Evolutionary conservation across 202 grass and related monocot genomes (phyloP).

Genomic region (Schoenoplectus triqueter): DNA sequence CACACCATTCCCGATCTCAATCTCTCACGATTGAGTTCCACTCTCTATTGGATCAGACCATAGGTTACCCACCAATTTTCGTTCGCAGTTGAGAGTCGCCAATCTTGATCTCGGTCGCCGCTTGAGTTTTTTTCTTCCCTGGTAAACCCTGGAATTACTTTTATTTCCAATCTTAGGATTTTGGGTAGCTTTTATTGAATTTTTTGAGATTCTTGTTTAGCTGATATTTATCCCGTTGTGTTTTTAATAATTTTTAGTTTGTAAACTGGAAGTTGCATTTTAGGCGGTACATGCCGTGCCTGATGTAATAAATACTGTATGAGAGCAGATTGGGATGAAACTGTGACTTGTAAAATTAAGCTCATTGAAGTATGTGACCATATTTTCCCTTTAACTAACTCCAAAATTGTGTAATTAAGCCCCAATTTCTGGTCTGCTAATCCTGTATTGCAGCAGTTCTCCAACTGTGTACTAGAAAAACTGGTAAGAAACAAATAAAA

Average conservation of each 20-base stretch:
- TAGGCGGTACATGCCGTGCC: neutral
- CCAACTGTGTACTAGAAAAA: neutral
- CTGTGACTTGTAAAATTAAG: neutral
- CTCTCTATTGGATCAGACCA: no score
- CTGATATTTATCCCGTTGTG: no score
- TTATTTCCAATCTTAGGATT: neutral
- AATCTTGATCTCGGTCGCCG: neutral
- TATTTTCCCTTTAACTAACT: no score
- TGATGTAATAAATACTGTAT: neutral
- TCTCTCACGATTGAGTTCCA: neutral
- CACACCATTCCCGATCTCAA: constrained; percentile 2
- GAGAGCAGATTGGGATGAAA: neutral
- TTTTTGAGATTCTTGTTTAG: neutral
- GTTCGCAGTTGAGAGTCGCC: neutral
- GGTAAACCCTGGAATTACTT: neutral
- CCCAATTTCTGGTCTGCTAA: neutral
- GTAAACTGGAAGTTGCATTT: neutral
- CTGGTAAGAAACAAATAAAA: neutral
- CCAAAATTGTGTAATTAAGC: neutral
- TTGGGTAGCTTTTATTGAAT: neutral
- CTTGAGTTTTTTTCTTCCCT: neutral
- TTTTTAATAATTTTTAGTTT: no score
- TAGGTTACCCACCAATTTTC: no score
- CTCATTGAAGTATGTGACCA: neutral
- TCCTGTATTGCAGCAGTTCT: neutral